These are phyloP conservation scores for Effrenium voratum DNA, from an alignment of 73 alveolate species.

Conservation along the genomic window DNA sequence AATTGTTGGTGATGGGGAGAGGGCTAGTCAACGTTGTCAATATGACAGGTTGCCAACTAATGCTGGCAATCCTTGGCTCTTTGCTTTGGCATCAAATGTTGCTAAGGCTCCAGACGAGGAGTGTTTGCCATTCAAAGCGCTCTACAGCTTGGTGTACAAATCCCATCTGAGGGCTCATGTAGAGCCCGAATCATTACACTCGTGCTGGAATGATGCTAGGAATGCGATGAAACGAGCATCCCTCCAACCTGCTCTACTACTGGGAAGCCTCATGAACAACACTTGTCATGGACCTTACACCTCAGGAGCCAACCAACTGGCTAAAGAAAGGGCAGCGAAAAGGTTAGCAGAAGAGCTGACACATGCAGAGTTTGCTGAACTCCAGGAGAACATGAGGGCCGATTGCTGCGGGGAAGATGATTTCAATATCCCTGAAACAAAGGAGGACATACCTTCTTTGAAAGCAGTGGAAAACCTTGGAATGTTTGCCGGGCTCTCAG, in stretches of 20 bases:
- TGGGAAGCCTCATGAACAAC: not conserved
- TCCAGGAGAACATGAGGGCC: not conserved
- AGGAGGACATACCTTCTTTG: not conserved
- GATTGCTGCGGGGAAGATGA: not conserved
- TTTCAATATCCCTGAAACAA: not conserved
- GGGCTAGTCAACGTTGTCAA: not conserved
- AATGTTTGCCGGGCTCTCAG: not conserved
- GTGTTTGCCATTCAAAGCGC: conserved; percentile 4
- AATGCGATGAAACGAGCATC: not conserved
- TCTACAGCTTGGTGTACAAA: not conserved
- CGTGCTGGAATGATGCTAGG: conserved; percentile 9
- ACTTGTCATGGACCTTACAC: conserved; percentile 12
- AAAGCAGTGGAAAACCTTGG: not conserved
- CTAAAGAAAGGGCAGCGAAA: not conserved
- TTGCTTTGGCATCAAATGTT: not conserved
- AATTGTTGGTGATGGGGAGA: not conserved
- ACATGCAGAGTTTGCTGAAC: not conserved
- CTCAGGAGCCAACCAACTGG: not conserved
- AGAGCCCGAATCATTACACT: conserved; percentile 29
- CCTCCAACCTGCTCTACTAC: conserved; percentile 22
- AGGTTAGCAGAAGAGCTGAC: not conserved
- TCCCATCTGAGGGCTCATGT: not conserved
- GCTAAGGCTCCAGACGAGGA: conserved; percentile 44
- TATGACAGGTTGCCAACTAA: not conserved
- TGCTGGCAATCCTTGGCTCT: not conserved